phyloP scores from a whole-genome alignment of 805 yeast species.

The Saturnispora silvae region DNA sequence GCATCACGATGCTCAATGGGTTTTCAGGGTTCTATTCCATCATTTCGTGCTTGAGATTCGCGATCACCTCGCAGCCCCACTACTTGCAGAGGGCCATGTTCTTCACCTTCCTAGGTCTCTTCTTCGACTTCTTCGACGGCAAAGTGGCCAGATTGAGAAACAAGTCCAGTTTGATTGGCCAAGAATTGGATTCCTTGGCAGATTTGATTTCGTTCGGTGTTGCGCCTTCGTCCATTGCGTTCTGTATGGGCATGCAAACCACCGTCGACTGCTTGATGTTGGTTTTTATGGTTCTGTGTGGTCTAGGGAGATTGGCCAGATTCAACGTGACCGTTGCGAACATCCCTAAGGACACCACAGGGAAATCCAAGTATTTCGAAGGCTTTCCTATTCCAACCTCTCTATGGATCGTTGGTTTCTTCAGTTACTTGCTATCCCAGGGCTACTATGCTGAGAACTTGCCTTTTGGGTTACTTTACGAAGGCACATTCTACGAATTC shows the following conservation, averaged over 20 bases:
- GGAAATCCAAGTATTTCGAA: conserved; percentile 87
- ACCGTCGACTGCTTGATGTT: conserved; percentile 69
- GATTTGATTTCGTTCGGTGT: conserved; percentile 92
- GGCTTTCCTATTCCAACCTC: conserved; percentile 95
- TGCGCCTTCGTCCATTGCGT: conserved; percentile 89
- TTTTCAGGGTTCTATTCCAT: conserved; percentile 89
- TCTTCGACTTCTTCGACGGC: conserved; percentile 95
- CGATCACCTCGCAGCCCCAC: conserved; percentile 56
- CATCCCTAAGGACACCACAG: conserved; percentile 79
- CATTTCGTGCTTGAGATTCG: conserved; percentile 73
- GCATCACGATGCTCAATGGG: conserved; percentile 88
- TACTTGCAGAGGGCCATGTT: conserved; percentile 82
- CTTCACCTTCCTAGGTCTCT: conserved; percentile 79
- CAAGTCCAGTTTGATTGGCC: conserved; percentile 90
- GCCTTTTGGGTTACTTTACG: conserved; percentile 55
- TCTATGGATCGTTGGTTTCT: conserved; percentile 55
- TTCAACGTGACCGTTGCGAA: conserved; percentile 90
- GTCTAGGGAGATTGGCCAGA: conserved; percentile 86
- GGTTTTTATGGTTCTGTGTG: conserved; percentile 83
- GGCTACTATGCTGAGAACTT: conserved; percentile 33
- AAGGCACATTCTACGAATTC: conserved; percentile 53
- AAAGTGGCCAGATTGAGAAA: conserved; percentile 92
- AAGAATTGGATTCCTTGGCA: conserved; percentile 93
- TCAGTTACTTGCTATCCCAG: conserved; percentile 54
- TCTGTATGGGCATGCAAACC: conserved; percentile 80